Conservation (phyloP, 2,329 filamentous ascomycete genomes). For the Colletotrichum brevisporum region DNA sequence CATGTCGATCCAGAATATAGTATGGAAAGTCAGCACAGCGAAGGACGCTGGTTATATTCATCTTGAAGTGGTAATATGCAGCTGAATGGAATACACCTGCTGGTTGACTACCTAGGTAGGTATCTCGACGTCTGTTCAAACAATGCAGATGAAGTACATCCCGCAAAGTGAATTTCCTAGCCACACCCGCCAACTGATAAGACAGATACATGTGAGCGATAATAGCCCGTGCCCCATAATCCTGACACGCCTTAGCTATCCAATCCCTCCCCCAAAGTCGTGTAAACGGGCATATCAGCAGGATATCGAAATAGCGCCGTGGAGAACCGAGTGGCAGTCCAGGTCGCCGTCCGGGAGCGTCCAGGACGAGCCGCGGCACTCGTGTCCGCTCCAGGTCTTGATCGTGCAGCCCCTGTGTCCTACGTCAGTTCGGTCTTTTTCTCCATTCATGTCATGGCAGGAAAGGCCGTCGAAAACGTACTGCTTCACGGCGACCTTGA, state of each 20-base stretch:
- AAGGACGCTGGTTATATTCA: too few relatives aligned
- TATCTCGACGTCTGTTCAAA: too few relatives aligned
- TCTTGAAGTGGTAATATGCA: too few relatives aligned
- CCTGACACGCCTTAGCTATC: not conserved
- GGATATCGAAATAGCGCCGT: constrained; percentile 8
- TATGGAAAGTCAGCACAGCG: too few relatives aligned
- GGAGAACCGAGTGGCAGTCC: constrained; percentile 24
- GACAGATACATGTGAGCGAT: too few relatives aligned
- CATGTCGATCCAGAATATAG: too few relatives aligned
- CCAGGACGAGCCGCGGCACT: not conserved
- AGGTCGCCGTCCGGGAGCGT: constrained; percentile 23
- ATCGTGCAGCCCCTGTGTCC: constrained; percentile 18
- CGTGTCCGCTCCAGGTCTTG: constrained; percentile 11
- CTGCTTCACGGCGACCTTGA: constrained; percentile 22
- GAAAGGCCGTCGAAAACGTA: not conserved
- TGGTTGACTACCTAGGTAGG: too few relatives aligned
- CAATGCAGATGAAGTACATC: too few relatives aligned
- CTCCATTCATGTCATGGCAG: too few relatives aligned
- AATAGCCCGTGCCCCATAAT: too few relatives aligned
- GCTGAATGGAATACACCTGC: too few relatives aligned
- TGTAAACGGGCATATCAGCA: constrained; percentile 1
- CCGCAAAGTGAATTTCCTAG: not conserved
- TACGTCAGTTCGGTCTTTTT: too few relatives aligned
- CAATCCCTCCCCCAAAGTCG: not conserved
- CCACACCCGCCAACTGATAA: not conserved